Percentiles rank a stretch among this genome's conserved stretches.
Evolutionary conservation across 331 rosid genomes (phyloP).

Genomic region (Cydonia oblonga): DNA sequence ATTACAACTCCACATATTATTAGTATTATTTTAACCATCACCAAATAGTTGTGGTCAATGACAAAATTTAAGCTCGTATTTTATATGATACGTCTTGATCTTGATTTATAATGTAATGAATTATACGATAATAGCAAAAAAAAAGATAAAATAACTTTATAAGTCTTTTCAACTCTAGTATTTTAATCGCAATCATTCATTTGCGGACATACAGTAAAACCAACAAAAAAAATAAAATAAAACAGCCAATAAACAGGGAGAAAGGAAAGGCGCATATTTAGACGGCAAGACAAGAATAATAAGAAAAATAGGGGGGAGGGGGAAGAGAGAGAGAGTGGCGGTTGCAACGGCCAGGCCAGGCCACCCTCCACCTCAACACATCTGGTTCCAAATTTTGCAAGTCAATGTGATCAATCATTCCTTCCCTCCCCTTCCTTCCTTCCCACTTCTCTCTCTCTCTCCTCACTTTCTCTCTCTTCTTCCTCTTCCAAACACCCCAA

Average conservation of each 20-base stretch:
- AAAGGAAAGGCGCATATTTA: not conserved
- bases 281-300: not conserved
- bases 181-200: too few species aligned
- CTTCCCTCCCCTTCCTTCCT: too few species aligned
- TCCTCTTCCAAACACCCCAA: not conserved
- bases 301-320: conserved; percentile 9
- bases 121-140: too few species aligned
- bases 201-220: too few species aligned
- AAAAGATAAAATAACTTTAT: too few species aligned
- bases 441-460: not conserved
- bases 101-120: too few species aligned
- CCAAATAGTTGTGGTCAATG: too few species aligned
- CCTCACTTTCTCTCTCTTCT: conserved; percentile 4
- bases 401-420: conserved; percentile 7
- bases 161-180: fast-evolving
- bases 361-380: conserved; percentile 36
- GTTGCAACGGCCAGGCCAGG: conserved; percentile 48
- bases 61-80: too few species aligned
- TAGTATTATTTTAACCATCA: too few species aligned
- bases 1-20: not conserved
- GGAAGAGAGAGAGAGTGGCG: conserved; percentile 23
- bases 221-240: not conserved
- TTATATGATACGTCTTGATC: fast-evolving
- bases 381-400: conserved; percentile 24
- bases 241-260: not conserved